Conservation (phyloP, 192 early-diverging fungal genomes). For the Globomyces pollinis-pini region DNA sequence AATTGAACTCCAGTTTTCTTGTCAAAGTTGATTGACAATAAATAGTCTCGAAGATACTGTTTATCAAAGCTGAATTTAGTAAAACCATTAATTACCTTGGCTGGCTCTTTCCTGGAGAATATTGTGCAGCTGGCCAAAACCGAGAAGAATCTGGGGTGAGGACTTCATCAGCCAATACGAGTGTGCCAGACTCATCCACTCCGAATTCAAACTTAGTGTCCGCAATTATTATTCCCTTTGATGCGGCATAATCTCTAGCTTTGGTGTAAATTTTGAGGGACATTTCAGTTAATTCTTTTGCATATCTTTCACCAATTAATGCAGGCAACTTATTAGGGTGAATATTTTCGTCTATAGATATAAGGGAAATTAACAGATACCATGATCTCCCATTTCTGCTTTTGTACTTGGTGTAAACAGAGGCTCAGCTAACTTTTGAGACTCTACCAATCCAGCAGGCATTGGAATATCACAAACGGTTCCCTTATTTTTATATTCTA, state of each 20-base stretch:
- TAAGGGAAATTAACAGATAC: not conserved
- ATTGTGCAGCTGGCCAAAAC: conserved; percentile 87
- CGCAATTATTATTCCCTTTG: conserved; percentile 93
- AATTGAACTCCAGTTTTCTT: conserved; percentile 75
- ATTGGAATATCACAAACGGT: conserved; percentile 90
- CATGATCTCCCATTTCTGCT: conserved; percentile 93
- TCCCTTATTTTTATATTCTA: conserved; percentile 86
- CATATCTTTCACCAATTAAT: conserved; percentile 75
- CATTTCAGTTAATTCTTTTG: conserved; percentile 63
- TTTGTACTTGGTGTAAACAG: conserved; percentile 98
- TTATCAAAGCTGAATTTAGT: conserved; percentile 76
- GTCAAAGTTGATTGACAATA: conserved; percentile 80
- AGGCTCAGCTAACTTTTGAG: conserved; percentile 69
- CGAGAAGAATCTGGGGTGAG: conserved; percentile 98
- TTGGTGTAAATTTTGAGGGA: conserved; percentile 79
- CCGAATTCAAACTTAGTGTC: conserved; percentile 99
- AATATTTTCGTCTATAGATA: conserved; percentile 90
- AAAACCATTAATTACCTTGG: conserved; percentile 37
- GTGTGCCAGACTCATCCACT: conserved; percentile 66
- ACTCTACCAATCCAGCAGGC: conserved; percentile 71
- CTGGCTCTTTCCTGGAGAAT: conserved; percentile 70
- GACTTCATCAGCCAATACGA: conserved; percentile 92
- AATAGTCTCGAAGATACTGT: conserved; percentile 94
- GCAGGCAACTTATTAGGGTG: conserved; percentile 80
- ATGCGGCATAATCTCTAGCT: conserved; percentile 75